Evolutionary conservation across 2,329 filamentous ascomycete species (phyloP).

Genomic region (Neopestalotiopsis sp.): DNA sequence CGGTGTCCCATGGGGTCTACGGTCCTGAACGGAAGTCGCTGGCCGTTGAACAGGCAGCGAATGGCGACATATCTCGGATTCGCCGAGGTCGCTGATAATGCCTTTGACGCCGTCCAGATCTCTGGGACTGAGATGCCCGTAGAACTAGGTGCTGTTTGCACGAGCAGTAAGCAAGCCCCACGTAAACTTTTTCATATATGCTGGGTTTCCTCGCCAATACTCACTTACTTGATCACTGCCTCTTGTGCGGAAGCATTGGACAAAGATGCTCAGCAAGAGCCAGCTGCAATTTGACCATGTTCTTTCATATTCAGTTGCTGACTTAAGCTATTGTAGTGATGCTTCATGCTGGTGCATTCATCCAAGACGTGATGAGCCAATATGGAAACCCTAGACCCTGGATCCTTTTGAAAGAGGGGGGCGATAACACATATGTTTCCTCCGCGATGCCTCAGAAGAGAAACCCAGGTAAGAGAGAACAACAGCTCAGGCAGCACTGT

Average conservation of each 20-base stretch:
- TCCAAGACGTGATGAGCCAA: constrained; percentile 13
- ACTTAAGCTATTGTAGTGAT: neutral
- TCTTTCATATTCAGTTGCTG: too few relatives aligned
- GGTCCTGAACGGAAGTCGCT: constrained; percentile 14
- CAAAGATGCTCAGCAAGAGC: too few relatives aligned
- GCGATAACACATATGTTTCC: constrained; percentile 14
- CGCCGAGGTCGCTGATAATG: constrained; percentile 8
- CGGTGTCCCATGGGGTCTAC: constrained; percentile 12
- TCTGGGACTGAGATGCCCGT: constrained; percentile 14
- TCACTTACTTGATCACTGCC: too few relatives aligned
- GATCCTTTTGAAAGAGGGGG: constrained; percentile 13
- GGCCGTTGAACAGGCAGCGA: constrained; percentile 11
- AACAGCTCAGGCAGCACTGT: neutral
- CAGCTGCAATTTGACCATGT: too few relatives aligned
- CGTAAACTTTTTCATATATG: too few relatives aligned
- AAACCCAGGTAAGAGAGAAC: neutral
- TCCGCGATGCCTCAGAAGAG: constrained; percentile 16
- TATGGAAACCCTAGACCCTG: constrained; percentile 12
- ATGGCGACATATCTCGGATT: constrained; percentile 12
- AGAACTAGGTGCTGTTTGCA: constrained; percentile 9
- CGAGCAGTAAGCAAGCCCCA: neutral
- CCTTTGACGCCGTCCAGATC: constrained; percentile 17
- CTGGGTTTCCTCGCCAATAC: too few relatives aligned
- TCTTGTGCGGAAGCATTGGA: too few relatives aligned
- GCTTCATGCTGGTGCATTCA: constrained; percentile 7